Evolutionary conservation across 2,329 filamentous ascomycete species (phyloP), one percentile per base, ranked within the genome.

Genomic region (Stromatinia cepivora): DNA sequence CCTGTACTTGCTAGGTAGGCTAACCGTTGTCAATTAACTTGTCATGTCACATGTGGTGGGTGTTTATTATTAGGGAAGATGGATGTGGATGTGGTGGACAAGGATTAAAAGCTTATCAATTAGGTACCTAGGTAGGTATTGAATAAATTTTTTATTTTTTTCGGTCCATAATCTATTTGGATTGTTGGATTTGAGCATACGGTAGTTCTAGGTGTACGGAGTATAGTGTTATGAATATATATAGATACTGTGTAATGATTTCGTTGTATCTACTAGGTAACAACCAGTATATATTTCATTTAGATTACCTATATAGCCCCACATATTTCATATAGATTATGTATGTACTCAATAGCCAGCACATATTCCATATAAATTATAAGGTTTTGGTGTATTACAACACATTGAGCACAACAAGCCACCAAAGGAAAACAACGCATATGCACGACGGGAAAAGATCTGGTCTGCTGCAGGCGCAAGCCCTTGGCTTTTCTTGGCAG

Each of bases 401-500:
- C 56, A 58, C 36, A 58, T 58, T n/a, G 11, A 39, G 34, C n/a
- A 11, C 22, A n/a, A 34, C 22, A 36, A 25, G 22, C 54, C 54
- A 58, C 13, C 34, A 39, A 25, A 39, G 34, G 34, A 17, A 58
- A 45, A n/a, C 34, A 34, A n/a, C 31, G 58, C 58, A 62, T 62
- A 62, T 62, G 45, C 59, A 63, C 22, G 15, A 63, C 4, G 20
- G 59, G 45, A 17, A 63, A 36, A n/a, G 59, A 36, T 15, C 45
- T 46, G 22, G 42, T 61, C 57, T 50, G 45, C 59, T 50, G 45
- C 52, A 59, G 42, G 39, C n/a, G 15, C n/a, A 28, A 67, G 45
- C 34, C 65, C 54, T 67, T 61, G 65, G 54, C 45, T 42, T 52
- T 31, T 31, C 65, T 67, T 67, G 65, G 65, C 65, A 22, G 7